Percentiles rank a stretch among this genome's conserved stretches.
Evolutionary conservation across 2,329 filamentous ascomycete genomes (phyloP).

Genomic region (Emmonsiellopsis sp.): DNA sequence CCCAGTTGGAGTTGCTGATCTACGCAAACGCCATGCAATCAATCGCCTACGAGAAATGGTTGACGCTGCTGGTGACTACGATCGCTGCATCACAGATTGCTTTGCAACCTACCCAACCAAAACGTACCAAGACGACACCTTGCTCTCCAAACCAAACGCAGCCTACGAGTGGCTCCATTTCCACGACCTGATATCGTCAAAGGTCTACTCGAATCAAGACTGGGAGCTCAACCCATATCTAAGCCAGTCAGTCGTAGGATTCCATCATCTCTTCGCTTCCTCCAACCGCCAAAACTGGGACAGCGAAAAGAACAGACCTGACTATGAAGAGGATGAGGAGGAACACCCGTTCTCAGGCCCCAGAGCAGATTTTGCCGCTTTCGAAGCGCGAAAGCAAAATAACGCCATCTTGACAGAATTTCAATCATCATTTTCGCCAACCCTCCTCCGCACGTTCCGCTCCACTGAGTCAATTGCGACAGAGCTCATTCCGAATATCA

Average conservation of each 20-base stretch:
- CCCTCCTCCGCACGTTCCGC: slow-evolving; percentile 67
- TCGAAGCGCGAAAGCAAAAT: slow-evolving; percentile 72
- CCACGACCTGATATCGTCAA: slow-evolving; percentile 71
- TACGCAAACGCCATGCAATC: slow-evolving; percentile 50
- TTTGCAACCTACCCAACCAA: slow-evolving; percentile 79
- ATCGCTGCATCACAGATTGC: slow-evolving; percentile 58
- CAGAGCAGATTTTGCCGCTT: slow-evolving; percentile 69
- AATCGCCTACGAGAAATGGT: slow-evolving; percentile 51
- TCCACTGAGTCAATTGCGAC: slow-evolving; percentile 66
- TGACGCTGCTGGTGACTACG: slow-evolving; percentile 52
- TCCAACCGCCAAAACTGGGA: slow-evolving; percentile 42
- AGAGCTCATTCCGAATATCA: slow-evolving; percentile 76
- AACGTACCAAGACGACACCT: slow-evolving; percentile 86
- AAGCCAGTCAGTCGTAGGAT: slow-evolving; percentile 75
- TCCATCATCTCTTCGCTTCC: slow-evolving; percentile 82
- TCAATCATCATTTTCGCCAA: slow-evolving; percentile 61
- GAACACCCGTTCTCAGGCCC: slow-evolving; percentile 70
- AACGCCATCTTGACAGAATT: slow-evolving; percentile 62
- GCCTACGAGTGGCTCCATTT: slow-evolving; percentile 96
- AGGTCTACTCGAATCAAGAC: slow-evolving; percentile 73
- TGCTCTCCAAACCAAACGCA: slow-evolving; percentile 74
- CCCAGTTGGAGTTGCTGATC: slow-evolving; percentile 49
- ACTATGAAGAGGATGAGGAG: slow-evolving; percentile 36
- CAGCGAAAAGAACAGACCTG: slow-evolving; percentile 35
- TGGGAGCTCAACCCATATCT: slow-evolving; percentile 89